Base-by-base conservation (phyloP, 495 filamentous ascomycete species). In the Neurospora sp. region DNA sequence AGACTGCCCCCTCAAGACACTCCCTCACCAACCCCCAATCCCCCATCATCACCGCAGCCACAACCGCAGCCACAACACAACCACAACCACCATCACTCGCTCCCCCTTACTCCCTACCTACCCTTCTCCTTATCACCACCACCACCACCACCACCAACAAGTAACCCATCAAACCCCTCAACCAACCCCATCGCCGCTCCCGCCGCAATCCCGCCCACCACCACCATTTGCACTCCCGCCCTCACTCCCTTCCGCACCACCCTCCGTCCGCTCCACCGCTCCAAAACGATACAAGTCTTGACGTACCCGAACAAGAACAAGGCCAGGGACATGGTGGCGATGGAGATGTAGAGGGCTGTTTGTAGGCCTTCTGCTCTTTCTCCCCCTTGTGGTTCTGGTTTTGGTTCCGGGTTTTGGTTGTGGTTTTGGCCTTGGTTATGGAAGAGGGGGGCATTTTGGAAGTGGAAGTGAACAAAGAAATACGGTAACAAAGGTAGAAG, bases 131-230 rank as follows among this genome's bases (percentile, higher is more conserved):
- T 4, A 18, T 42, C 10, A 3, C 3, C 18, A 31, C 27, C 27
- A 31, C n/a, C n/a, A 54, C n/a, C 44, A 20, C n/a, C 44, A 5
- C 10, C 10, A 14, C 46, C 46, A 23, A 27, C 20, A 27, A 48
- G 46, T 48, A 71, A 40, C 31, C 48, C 66, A 59, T 75, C 71
- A 73, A 79, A 79, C 16, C 54, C 79, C 70, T 78, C 78, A 0
- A 85, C 84, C 69, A 85, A 80, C 2, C 81, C 82, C 77, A 84
- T 85, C 69, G 84, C 84, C 18, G 83, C 80, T 2, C 76, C 82
- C 0, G 84, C 84, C 70, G 84, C 84, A 38, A 82, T 70, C 4
- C 78, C 80, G 2, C 84, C 84, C 0, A 85, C 78, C 12, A 81
- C 27, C 18, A 85, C 75, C 62, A 84, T 86, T 73, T 85, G 83